Base-by-base conservation (phyloP, 139 green algal genomes). In the Chlorella sp. region DNA sequence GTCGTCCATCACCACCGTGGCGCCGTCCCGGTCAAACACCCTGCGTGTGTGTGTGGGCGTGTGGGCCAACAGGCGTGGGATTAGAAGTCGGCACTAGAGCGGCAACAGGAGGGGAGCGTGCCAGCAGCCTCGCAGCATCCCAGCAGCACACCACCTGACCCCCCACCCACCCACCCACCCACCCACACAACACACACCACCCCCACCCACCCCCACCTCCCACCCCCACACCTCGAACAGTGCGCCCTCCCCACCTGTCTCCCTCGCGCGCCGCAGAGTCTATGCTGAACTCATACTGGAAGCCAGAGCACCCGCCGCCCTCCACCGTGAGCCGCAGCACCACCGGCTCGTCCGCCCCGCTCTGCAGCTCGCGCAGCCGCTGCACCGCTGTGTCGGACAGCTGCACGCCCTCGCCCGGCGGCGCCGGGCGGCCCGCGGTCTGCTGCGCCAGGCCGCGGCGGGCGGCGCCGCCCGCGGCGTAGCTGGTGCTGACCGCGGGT, bases 281-380 rank as follows among this genome's bases (percentile, higher is more conserved):
- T 15, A 98, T 67, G 8, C 73, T 79, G 62, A 98, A 98, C 36
- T 88, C 89, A 77, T 98, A 98, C 76, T 98, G 93, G 66, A 97
- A 98, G 33, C 95, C 95, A 42, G 87, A 94, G 84, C 95, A 98
- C 48, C 95, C 95, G 23, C 94, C 94, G 36, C 90, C 92, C 61
- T 98, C 93, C 31, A 98, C 93, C 41, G 84, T 89, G 3, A 98
- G 71, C 6, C 94, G 82, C 38, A 98, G 82, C 15, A 88, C 41
- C 29, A 88, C 31, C 0, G 42, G 53, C 8, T 75, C 65, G 31
- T 46, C 48, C 6, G 75, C 67, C 60, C 86, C 68, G 42, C 67
- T 53, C 29, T 83, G 60, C 41, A 94, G 71, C 71, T 93, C 79
- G 8, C 79, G 70, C 0, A 94, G 77, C n/a, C 87, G 66, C 80